These are phyloP conservation scores for Ambrosia hybrid DNA, from an alignment of 140 eudicot genomes.

Conservation along the genomic window DNA sequence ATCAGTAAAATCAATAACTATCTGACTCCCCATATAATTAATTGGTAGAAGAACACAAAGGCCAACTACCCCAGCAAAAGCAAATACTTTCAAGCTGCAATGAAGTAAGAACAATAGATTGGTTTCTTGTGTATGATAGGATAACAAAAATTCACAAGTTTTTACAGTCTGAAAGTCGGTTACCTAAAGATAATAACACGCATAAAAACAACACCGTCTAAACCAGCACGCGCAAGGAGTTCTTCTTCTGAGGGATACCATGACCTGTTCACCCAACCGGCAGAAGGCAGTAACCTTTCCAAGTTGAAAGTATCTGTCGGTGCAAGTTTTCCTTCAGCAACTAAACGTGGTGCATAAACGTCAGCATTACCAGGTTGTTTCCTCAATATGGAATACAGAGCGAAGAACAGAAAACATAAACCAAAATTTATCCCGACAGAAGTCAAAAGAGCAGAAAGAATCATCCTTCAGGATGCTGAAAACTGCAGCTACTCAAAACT, in stretches of 20 bases:
- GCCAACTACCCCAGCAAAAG: conserved; percentile 71
- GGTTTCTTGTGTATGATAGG: conserved; percentile 16
- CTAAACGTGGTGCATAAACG: conserved; percentile 77
- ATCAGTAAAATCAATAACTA: conserved; percentile 54
- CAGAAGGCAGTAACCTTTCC: conserved; percentile 64
- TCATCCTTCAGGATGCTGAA: conserved; percentile 49
- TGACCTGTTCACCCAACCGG: conserved; percentile 74
- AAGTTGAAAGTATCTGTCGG: conserved; percentile 46
- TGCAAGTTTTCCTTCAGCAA: conserved; percentile 58
- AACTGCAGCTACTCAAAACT: conserved; percentile 12
- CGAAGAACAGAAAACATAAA: conserved; percentile 59
- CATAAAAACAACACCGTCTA: conserved; percentile 89
- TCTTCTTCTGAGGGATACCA: conserved; percentile 79
- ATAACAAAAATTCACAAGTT: neutral
- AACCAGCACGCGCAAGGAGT: conserved; percentile 61
- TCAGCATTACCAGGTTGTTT: conserved; percentile 62
- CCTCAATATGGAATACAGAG: conserved; percentile 67
- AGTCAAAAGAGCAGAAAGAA: conserved; percentile 84
- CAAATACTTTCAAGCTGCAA: conserved; percentile 67
- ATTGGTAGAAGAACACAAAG: conserved; percentile 75
- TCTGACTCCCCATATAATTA: conserved; percentile 79
- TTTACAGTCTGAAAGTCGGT: conserved; percentile 6
- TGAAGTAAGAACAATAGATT: conserved; percentile 23
- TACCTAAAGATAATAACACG: conserved; percentile 75
- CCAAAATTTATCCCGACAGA: conserved; percentile 92